Evolutionary conservation across 2,329 filamentous ascomycete species (phyloP).

Genomic region (Exophiala phaeomuriformis): DNA sequence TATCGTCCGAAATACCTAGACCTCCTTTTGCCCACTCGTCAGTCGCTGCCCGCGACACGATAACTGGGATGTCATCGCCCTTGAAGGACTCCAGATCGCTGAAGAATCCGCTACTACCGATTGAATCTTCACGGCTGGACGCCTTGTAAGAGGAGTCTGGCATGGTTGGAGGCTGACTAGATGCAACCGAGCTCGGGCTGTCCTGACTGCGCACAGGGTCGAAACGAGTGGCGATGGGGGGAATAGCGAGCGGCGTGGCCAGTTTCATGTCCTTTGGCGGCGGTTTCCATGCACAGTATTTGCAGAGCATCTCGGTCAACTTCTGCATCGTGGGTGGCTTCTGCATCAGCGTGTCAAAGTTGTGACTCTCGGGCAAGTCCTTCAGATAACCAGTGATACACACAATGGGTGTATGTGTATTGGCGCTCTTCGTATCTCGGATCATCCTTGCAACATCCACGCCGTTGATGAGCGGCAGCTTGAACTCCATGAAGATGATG

Average conservation of each 20-base stretch:
- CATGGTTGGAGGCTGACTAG: conserved; percentile 61
- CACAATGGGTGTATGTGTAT: conserved; percentile 89
- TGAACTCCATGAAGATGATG: conserved; percentile 97
- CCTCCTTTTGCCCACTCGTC: conserved; percentile 73
- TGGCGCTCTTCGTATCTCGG: conserved; percentile 89
- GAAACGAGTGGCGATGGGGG: conserved; percentile 13
- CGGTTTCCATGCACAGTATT: conserved; percentile 88
- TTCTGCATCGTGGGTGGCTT: conserved; percentile 94
- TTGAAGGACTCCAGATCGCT: conserved; percentile 75
- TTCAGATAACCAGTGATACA: conserved; percentile 98
- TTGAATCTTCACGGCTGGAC: conserved; percentile 80
- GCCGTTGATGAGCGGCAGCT: conserved; percentile 87
- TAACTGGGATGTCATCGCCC: conserved; percentile 69
- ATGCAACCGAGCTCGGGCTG: conserved; percentile 73
- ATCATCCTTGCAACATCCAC: conserved; percentile 97
- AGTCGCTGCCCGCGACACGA: conserved; percentile 63
- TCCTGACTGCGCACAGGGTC: conserved; percentile 58
- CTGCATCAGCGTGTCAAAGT: conserved; percentile 92
- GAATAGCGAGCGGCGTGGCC: conserved; percentile 50
- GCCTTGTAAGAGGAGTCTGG: conserved; percentile 69
- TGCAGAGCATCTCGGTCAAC: conserved; percentile 76
- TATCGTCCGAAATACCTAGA: conserved; percentile 67
- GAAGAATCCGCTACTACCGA: conserved; percentile 73
- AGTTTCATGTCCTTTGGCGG: conserved; percentile 53
- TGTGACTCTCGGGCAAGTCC: conserved; percentile 86